A percentile compares a stretch with the other conserved stretches of the same genome.
Conservation (phyloP, 495 filamentous ascomycete species). For the Xylaria sp. region DNA sequence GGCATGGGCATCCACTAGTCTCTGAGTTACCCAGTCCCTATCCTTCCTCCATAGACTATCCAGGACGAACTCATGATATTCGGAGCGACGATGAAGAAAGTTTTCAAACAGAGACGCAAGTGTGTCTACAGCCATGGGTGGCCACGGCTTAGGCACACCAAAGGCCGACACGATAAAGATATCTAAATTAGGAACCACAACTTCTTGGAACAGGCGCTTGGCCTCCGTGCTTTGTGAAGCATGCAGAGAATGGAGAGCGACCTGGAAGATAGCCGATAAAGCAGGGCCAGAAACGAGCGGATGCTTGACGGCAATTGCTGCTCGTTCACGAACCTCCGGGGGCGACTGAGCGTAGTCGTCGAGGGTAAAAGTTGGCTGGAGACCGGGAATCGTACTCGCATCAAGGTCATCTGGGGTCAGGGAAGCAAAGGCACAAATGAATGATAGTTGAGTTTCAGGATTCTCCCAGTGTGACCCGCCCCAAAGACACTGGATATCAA, state of each 20-base stretch:
- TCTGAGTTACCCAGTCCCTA: conserved; percentile 77
- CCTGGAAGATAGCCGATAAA: conserved; percentile 78
- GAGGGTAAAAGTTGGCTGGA: conserved; percentile 76
- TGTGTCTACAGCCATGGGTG: conserved; percentile 61
- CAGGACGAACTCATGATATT: conserved; percentile 81
- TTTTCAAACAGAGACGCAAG: conserved; percentile 59
- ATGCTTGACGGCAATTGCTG: conserved; percentile 77
- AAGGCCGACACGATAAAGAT: conserved; percentile 83
- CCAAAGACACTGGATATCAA: conserved; percentile 87
- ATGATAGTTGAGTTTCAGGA: conserved; percentile 84
- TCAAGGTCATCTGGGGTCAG: conserved; percentile 76
- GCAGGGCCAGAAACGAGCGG: conserved; percentile 89
- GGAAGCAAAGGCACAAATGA: conserved; percentile 81
- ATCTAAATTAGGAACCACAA: conserved; percentile 71
- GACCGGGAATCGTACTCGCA: conserved; percentile 77
- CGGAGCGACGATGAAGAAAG: conserved; percentile 53
- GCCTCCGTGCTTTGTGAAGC: conserved; percentile 71
- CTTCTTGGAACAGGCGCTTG: conserved; percentile 68
- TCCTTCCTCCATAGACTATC: conserved; percentile 90
- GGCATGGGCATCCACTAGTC: conserved; percentile 80
- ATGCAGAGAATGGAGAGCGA: conserved; percentile 70
- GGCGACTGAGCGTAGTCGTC: conserved; percentile 78
- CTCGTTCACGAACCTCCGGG: conserved; percentile 71
- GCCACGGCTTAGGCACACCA: conserved; percentile 64
- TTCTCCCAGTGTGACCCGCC: conserved; percentile 84